Base-by-base conservation (phyloP, 1,284 basidiomycete genomes). In the Testicularia cyperi region DNA sequence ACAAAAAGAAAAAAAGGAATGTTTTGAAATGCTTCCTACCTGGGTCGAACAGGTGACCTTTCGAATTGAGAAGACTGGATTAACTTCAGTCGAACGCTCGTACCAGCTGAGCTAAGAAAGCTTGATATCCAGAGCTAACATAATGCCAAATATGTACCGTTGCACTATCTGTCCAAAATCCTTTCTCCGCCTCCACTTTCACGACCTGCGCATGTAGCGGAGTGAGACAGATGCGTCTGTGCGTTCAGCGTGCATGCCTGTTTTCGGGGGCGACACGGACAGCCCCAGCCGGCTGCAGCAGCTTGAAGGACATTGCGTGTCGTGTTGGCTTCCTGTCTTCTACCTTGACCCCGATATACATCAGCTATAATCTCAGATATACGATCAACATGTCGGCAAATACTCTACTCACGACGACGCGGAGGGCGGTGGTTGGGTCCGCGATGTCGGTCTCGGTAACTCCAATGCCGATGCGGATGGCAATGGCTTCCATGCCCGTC, bases 11-110 rank as follows among this genome's bases (percentile, higher is more conserved):
- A 41, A 52, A 53, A 32, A 34, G n/a, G n/a, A n/a, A n/a, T n/a
- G n/a, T n/a, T n/a, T n/a, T n/a, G 15, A 20, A 48, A 38, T 60
- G 56, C 56, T 60, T 39, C 49, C 49, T 48, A 60, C 56, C 56
- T 60, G 56, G 56, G 43, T 60, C 56, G 56, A 60, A 60, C 56
- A 60, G 49, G 42, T 60, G 55, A 58, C 55, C 55, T 58, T 33
- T 37, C 55, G 55, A 58, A 55, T 33, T 40, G 26, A 19, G 16
- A 32, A 44, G 55, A 61, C 57, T 55, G 52, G 49, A 46, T 54
- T 44, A n/a, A n/a, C 58, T 63, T 63, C 58, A 63, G 58, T 63
- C 58, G 58, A 41, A 63, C 58, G 58, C 58, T 63, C 58, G 58
- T 63, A 63, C 58, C 58, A 63, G 47, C 58, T 63, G 58, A 63